Base-by-base conservation (phyloP, 768 basidiomycete species). In the Omphalotus guepiniiformis region DNA sequence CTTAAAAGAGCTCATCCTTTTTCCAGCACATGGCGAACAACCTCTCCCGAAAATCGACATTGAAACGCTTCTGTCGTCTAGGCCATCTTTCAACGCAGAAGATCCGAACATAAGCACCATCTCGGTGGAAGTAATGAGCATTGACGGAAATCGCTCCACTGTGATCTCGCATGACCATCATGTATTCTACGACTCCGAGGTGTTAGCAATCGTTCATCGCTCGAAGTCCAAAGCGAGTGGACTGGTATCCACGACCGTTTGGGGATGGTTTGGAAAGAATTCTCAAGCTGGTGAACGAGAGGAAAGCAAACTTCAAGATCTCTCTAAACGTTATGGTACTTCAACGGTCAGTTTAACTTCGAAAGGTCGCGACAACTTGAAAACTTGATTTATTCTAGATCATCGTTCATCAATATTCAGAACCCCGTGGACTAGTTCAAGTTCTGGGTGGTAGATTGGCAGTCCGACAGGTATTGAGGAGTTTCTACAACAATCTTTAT, bases 401-500 rank as follows among this genome's bases (percentile, higher is more conserved):
- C 49, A 54, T 66, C 32, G 67, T 87, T 4, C 63, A 68, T 47
- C 89, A 91, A 63, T 69, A 74, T 41, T 71, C 73, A 6, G 90
- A 93, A 55, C 79, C 87, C 7, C 47, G 67, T 4, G 79, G 82
- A 40, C 62, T 93, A 3, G 74, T 90, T 2, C 59, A 73, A 47
- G 60, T 78, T 23, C 71, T 93, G 8, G 89, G 88, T 21, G 85
- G 86, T 25, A 73, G 68, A 32, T 64, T 92, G n/a, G 75, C 76
- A n/a, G 81, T 78, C 47, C 79, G 89, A 39, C 88, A 91, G 74
- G 88, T 87, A 52, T n/a, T n/a, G n/a, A n/a, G n/a, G n/a, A n/a
- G n/a, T n/a, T n/a, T n/a, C n/a, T n/a, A n/a, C n/a, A n/a, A n/a
- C n/a, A n/a, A n/a, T n/a, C n/a, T n/a, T n/a, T n/a, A n/a, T n/a